Base-by-base conservation (phyloP, 176 grass and related monocot species). In the Typha latifolia region DNA sequence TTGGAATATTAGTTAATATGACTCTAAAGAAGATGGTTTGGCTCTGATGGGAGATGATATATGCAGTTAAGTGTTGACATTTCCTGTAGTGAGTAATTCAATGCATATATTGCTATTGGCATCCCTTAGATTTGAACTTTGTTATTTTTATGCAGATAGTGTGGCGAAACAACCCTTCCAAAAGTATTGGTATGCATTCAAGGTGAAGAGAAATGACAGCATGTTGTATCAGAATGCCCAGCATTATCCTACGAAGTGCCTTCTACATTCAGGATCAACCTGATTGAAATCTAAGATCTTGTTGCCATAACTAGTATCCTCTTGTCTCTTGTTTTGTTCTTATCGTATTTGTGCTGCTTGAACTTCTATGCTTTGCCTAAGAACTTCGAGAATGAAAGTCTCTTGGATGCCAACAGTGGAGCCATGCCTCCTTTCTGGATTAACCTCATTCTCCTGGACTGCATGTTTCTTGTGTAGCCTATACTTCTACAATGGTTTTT, bases 31-130 rank as follows among this genome's bases (percentile, higher is more conserved):
- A 49, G 62, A 66, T 66, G 72, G 56, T 32, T 53, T 66, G 62
- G 65, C 43, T 62, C 50, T 74, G 49, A 29, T 66, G 13, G 72
- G 49, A 4, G 72, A 74, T 74, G 49, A 74, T 47, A 62, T 62
- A 13, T 74, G 72, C 48, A 47, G 62, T 74, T 22, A 59, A 59
- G 53, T 22, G 20, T 21, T 59, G 18, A 22, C 53, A 59, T 59
- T 59, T 59, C 53, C 7, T 21, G 8, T 10, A 21, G 15, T 19
- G 16, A 59, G 20, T 59, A n/a, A 9, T n/a, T 6, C 2, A 19
- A 59, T 59, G 15, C n/a, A 19, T 16, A 59, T 59, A 59, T 59
- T 16, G 16, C 11, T 59, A 59, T 21, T 19, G 20, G 53, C 53
- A 59, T 9, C 20, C 4, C 16, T 11, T 22, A 6, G 10, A 22